Base-by-base conservation (phyloP, 2,329 filamentous ascomycete species). In the Paraconiothyrium brasiliense region DNA sequence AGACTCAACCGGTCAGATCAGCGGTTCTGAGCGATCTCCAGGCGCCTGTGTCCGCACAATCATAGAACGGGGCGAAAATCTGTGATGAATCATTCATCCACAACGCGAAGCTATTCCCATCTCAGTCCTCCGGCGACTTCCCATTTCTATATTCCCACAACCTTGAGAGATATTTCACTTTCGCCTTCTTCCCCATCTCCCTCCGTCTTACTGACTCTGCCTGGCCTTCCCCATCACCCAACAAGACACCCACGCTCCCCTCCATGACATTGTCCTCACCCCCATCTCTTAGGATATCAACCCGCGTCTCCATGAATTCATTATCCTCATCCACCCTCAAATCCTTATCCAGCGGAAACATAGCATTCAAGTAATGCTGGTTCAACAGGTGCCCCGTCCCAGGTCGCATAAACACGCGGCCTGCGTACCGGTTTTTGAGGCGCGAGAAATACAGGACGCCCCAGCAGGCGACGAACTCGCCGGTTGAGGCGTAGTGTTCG, bases 401-500 rank as follows among this genome's bases (percentile, higher is more conserved):
- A 51, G 73, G 72, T 4, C 80, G 76, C 24, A 81, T 76, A 58
- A 86, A 85, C 0, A 86, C 70, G 11, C 79, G 79, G 0, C 84
- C 84, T 60, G 81, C 77, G 64, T 83, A 86, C 14, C 81, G 77
- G 61, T 84, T 85, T 0, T 79, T 75, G 55, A 85, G 84, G 32
- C 79, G 83, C 1, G 84, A 82, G 71, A 92, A 93, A 73, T 91
- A 85, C 39, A 94, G 81, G 6, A 93, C 87, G 1, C 92, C 92
- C 84, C 90, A 92, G 10, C 88, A 80, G 4, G 91, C 86, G 2
- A 94, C 91, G 67, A 92, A 91, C 69, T 95, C 92, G 16, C 83
- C 85, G 9, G 84, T 85, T 72, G 94, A 91, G 2, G 89, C 90
- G 71, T 94, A 95, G 76, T 95, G 92, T 77, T 95, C 92, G 43